Evolutionary conservation across 2,329 filamentous ascomycete species (phyloP).

Genomic region (Tolypocladium guangdongense): DNA sequence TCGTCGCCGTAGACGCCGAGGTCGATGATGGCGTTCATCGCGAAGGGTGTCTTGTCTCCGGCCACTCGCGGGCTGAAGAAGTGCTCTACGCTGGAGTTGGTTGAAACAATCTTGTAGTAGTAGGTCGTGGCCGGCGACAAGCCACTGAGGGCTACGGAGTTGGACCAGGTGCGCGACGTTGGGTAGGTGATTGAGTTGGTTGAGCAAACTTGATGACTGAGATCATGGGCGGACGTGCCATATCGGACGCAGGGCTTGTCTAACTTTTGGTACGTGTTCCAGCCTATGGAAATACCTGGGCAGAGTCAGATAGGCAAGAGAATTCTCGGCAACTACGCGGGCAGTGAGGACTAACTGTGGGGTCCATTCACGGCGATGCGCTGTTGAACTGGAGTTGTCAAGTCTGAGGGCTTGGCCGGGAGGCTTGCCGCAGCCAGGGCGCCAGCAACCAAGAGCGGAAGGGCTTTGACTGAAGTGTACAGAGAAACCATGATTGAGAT

Average conservation of each 20-base stretch:
- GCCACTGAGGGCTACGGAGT: conserved; percentile 33
- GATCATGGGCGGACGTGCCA: conserved; percentile 28
- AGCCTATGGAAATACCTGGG: conserved; percentile 39
- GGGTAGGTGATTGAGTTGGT: conserved; percentile 35
- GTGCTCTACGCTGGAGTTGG: conserved; percentile 40
- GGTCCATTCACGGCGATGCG: conserved; percentile 39
- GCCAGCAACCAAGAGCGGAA: conserved; percentile 1
- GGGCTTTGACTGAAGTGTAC: not conserved
- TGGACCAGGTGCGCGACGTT: conserved; percentile 42
- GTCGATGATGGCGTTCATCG: conserved; percentile 37
- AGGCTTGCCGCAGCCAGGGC: conserved; percentile 18
- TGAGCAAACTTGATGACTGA: conserved; percentile 32
- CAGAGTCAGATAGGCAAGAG: not conserved
- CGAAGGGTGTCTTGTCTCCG: conserved; percentile 44
- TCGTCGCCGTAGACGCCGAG: conserved; percentile 33
- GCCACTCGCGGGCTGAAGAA: conserved; percentile 42
- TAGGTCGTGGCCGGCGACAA: conserved; percentile 43
- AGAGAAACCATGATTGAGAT: not conserved
- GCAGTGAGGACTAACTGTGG: conserved; percentile 24
- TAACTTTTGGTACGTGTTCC: conserved; percentile 43
- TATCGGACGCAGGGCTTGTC: conserved; percentile 38
- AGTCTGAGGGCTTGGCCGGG: conserved; percentile 34
- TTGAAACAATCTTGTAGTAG: conserved; percentile 48
- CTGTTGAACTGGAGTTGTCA: conserved; percentile 43
- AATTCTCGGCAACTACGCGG: not conserved